Evolutionary conservation across 768 basidiomycete genomes (phyloP).

Genomic region (Phanerodontia chrysosporium): DNA sequence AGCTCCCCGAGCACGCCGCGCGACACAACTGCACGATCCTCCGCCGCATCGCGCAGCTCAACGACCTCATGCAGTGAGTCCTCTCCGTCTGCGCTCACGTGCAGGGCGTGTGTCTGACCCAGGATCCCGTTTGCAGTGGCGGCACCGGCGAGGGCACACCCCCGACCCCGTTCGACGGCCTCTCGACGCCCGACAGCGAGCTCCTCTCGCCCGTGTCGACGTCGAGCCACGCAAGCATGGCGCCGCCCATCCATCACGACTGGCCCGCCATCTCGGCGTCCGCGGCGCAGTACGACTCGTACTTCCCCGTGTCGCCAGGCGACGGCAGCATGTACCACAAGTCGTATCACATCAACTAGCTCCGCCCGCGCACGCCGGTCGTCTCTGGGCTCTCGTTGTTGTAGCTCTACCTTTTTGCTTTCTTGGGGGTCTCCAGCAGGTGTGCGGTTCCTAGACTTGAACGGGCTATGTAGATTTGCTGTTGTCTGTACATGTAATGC

Average conservation of each 20-base stretch:
- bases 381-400: neutral
- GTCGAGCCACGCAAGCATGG: constrained; percentile 40
- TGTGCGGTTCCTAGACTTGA: neutral
- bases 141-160: constrained; percentile 3
- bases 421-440: neutral
- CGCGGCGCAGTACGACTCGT: constrained; percentile 56
- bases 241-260: constrained; percentile 41
- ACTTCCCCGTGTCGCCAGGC: constrained; percentile 55
- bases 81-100: constrained; percentile 2
- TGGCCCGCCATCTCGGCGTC: constrained; percentile 51
- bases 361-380: constrained; percentile 6
- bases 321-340: constrained; percentile 24
- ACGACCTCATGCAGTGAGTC: constrained; percentile 63
- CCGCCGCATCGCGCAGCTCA: constrained; percentile 57
- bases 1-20: constrained; percentile 53
- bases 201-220: constrained; percentile 43
- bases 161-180: constrained; percentile 13
- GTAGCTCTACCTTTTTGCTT: neutral
- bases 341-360: constrained; percentile 22
- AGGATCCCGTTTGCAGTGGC: constrained; percentile 3
- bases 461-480: neutral
- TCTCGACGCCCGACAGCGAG: constrained; percentile 47
- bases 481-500: neutral
- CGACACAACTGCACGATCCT: constrained; percentile 51
- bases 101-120: neutral